Percentiles rank a stretch among this genome's conserved stretches.
These are phyloP conservation scores for Royoungia palumana DNA, from an alignment of 768 basidiomycete genomes.

Conservation along the genomic window DNA sequence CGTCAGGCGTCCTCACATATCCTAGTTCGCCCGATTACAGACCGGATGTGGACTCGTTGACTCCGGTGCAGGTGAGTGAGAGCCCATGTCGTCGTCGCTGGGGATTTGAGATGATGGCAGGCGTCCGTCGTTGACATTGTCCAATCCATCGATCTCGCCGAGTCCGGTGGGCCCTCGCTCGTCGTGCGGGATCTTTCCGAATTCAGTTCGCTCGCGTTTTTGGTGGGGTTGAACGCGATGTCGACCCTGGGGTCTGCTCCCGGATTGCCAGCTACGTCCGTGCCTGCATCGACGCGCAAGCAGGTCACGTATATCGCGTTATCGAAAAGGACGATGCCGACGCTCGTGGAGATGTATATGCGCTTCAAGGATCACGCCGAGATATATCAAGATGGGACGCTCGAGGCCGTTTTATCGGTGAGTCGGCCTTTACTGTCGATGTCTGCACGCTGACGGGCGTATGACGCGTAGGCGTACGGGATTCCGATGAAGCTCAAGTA, in stretches of 20 bases:
- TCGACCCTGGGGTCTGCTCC: slow-evolving; percentile 2
- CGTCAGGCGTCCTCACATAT: slow-evolving; percentile 74
- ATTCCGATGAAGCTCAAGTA: slow-evolving; percentile 94
- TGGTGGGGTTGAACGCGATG: slow-evolving; percentile 68
- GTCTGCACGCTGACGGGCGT: background rate
- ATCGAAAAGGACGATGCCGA: slow-evolving; percentile 85
- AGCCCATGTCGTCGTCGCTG: background rate
- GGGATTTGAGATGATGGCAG: slow-evolving; percentile 36
- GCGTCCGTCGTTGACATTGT: slow-evolving; percentile 70
- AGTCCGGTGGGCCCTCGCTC: slow-evolving; percentile 62
- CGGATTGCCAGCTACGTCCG: slow-evolving; percentile 10
- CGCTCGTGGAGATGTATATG: slow-evolving; percentile 73
- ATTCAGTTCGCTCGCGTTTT: slow-evolving; percentile 82
- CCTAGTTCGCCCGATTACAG: slow-evolving; percentile 80
- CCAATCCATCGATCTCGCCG: slow-evolving; percentile 59
- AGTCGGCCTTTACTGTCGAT: slow-evolving; percentile 14
- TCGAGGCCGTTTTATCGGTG: slow-evolving; percentile 81
- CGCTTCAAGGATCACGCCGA: slow-evolving; percentile 56
- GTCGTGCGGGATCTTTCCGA: slow-evolving; percentile 83
- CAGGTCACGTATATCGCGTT: slow-evolving; percentile 87
- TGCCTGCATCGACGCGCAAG: slow-evolving; percentile 39
- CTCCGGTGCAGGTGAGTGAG: slow-evolving; percentile 67
- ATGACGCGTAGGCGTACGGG: slow-evolving; percentile 61
- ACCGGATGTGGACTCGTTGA: slow-evolving; percentile 79
- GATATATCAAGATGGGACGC: slow-evolving; percentile 76